Evolutionary conservation across 2,329 filamentous ascomycete genomes (phyloP).

Genomic region (Fusarium sp.): DNA sequence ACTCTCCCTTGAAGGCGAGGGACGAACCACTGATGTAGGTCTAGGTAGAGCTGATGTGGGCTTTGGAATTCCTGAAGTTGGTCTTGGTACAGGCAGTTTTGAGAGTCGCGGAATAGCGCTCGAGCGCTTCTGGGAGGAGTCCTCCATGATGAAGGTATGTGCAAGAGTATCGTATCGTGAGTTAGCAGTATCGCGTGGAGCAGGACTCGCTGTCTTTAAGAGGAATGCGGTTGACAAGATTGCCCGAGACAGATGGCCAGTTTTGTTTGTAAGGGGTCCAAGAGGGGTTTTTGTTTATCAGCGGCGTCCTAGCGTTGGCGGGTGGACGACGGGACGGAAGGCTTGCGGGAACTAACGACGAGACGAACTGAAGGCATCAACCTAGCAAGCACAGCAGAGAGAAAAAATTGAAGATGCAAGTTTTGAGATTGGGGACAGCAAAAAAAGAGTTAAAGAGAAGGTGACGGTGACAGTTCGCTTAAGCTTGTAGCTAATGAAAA

Average conservation of each 20-base stretch:
- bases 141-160: slow-evolving; percentile 48
- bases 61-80: slow-evolving; percentile 51
- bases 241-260: slow-evolving; percentile 3
- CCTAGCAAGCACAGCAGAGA: neutral
- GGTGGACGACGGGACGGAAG: slow-evolving; percentile 43
- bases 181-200: neutral
- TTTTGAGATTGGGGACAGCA: neutral
- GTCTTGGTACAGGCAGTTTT: slow-evolving; percentile 54
- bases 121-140: slow-evolving; percentile 52
- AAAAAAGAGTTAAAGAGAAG: slow-evolving; percentile 1
- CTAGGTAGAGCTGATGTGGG: slow-evolving; percentile 43
- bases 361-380: slow-evolving; percentile 6
- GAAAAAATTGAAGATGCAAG: slow-evolving; percentile 4
- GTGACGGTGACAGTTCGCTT: slow-evolving; percentile 17
- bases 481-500: slow-evolving; percentile 24
- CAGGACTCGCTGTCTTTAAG: slow-evolving; percentile 12
- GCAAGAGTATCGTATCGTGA: neutral
- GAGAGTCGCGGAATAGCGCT: slow-evolving; percentile 55
- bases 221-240: slow-evolving; percentile 19
- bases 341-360: slow-evolving; percentile 41
- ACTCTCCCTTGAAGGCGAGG: slow-evolving; percentile 49
- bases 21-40: slow-evolving; percentile 48
- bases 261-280: slow-evolving; percentile 32
- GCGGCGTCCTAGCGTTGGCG: slow-evolving; percentile 45
- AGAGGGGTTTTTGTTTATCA: slow-evolving; percentile 10